phyloP scores from a whole-genome alignment of 176 grass and related monocot genomes.

The Hordeum vulgare region DNA sequence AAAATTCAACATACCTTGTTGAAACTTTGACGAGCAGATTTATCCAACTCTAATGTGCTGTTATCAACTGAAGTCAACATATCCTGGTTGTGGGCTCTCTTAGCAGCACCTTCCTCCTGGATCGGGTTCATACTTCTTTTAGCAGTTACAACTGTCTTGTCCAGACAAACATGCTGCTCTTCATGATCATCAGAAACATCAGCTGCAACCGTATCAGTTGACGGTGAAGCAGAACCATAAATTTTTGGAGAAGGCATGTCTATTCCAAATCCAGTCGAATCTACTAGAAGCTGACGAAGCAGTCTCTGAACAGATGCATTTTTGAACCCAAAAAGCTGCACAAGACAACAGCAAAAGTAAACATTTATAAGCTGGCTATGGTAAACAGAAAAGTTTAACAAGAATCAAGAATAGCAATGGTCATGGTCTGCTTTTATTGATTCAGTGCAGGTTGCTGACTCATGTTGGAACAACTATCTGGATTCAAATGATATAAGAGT shows the following conservation, averaged over 20 bases:
- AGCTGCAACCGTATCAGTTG: constrained; percentile 24
- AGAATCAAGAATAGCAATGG: neutral
- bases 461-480: constrained; percentile 5
- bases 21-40: constrained; percentile 13
- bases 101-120: constrained; percentile 46
- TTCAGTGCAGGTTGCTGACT: neutral
- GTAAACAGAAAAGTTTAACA: neutral
- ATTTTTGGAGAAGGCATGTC: constrained; percentile 14
- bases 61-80: constrained; percentile 16
- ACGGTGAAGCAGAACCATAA: constrained; percentile 22
- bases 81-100: constrained; percentile 38
- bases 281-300: constrained; percentile 66
- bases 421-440: neutral
- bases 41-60: constrained; percentile 11
- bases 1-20: constrained; percentile 22
- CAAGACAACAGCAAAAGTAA: constrained; percentile 16
- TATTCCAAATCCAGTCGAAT: constrained; percentile 42
- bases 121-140: constrained; percentile 48
- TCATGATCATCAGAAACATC: constrained; percentile 32
- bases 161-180: constrained; percentile 25
- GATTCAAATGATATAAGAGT: neutral
- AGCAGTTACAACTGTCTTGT: constrained; percentile 26
- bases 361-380: neutral
- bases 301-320: constrained; percentile 81
- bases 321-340: constrained; percentile 92